Conservation (phyloP, 768 basidiomycete genomes). For the Lentinus tigrinus region DNA sequence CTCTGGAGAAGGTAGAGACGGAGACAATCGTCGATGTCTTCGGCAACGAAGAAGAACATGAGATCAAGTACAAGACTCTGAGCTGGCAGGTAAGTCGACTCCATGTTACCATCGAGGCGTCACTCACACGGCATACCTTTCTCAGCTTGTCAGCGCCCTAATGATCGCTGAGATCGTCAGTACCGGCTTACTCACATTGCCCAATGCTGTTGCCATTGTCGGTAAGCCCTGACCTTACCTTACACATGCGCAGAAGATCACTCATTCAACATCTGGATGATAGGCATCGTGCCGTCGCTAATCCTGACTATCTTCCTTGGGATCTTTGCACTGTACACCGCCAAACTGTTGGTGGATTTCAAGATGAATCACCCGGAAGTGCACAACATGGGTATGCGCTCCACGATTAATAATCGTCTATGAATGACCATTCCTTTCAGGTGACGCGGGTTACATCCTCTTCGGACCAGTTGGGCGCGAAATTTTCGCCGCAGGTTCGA, state of each 20-base stretch:
- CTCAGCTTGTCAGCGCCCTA: conserved; percentile 46
- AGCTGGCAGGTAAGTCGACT: conserved; percentile 43
- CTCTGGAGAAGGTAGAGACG: too few relatives aligned
- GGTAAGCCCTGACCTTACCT: conserved; percentile 30
- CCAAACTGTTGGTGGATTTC: conserved; percentile 55
- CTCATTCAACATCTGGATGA: too few relatives aligned
- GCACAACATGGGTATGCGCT: conserved; percentile 46
- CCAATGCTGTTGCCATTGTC: conserved; percentile 49
- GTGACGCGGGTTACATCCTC: conserved; percentile 50
- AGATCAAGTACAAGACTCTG: conserved; percentile 53
- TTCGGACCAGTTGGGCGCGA: conserved; percentile 51
- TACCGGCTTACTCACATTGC: conserved; percentile 55
- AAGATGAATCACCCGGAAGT: conserved; percentile 54
- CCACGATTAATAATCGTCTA: background rate
- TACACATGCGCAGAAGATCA: background rate
- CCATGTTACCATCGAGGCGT: background rate
- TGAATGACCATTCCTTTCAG: conserved; percentile 23
- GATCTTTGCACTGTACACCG: conserved; percentile 48
- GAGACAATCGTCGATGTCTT: conserved; percentile 38
- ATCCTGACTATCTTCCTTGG: conserved; percentile 54
- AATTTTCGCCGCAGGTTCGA: conserved; percentile 42
- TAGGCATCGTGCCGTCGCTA: conserved; percentile 50
- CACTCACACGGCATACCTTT: background rate
- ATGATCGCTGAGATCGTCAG: conserved; percentile 61
- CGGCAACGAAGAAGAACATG: conserved; percentile 40